Evolutionary conservation across 106 monocot genomes (phyloP).

Genomic region (Acorus gramineus): DNA sequence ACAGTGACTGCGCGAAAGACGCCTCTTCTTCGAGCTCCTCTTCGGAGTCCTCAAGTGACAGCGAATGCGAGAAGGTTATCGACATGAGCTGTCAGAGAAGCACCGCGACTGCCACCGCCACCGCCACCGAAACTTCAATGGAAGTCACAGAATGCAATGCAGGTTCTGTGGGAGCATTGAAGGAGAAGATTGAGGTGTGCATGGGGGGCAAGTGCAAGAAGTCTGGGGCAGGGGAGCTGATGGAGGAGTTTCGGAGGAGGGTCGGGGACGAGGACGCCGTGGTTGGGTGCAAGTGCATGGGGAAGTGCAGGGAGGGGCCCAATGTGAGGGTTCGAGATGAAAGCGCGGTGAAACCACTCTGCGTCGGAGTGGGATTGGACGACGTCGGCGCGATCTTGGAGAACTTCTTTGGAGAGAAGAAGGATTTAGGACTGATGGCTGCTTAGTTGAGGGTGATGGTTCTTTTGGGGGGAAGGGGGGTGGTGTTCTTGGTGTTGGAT

Average conservation of each 20-base stretch:
- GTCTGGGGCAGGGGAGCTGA: conserved; percentile 43
- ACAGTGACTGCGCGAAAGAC: conserved; percentile 5
- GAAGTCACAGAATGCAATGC: not conserved
- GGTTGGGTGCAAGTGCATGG: conserved; percentile 95
- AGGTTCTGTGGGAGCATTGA: not conserved
- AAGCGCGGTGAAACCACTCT: conserved; percentile 24
- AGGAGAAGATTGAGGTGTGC: conserved; percentile 73
- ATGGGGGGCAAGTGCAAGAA: conserved; percentile 96
- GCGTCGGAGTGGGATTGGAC: conserved; percentile 77
- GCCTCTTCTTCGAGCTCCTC: conserved; percentile 42
- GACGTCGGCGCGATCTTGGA: conserved; percentile 54
- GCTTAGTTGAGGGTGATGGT: not conserved
- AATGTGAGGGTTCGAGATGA: conserved; percentile 45
- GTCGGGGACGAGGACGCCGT: conserved; percentile 57
- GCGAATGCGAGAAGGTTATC: conserved; percentile 43
- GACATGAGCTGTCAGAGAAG: conserved; percentile 11
- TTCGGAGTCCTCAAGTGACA: conserved; percentile 63
- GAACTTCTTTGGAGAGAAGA: conserved; percentile 41
- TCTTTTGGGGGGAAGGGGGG: not conserved
- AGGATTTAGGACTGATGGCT: conserved; percentile 9
- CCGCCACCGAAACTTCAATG: not conserved
- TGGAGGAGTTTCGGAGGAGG: conserved; percentile 53
- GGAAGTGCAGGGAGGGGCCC: conserved; percentile 84
- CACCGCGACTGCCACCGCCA: not conserved
- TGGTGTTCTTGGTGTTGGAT: too few relatives aligned